Conservation (phyloP, 2,329 filamentous ascomycete genomes). For the Cyphellophora europaea region DNA sequence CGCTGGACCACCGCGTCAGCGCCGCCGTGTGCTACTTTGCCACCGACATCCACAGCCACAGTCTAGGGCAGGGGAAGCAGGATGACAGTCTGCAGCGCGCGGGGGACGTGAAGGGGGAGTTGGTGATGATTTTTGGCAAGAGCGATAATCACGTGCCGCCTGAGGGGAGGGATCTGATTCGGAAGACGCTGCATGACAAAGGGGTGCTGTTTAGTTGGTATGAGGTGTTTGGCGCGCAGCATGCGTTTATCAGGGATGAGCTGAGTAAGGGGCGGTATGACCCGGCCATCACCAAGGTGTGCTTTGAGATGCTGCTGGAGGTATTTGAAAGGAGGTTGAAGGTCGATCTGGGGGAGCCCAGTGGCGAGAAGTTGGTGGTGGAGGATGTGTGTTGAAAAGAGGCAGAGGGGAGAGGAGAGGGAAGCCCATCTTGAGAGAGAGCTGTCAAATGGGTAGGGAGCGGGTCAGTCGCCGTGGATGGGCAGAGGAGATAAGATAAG, state of each 20-base stretch:
- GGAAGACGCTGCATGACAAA: slow-evolving; percentile 68
- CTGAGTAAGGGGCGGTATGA: slow-evolving; percentile 90
- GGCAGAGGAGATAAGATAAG: too few species aligned
- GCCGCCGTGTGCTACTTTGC: slow-evolving; percentile 84
- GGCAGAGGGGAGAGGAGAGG: too few species aligned
- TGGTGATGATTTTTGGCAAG: slow-evolving; percentile 86
- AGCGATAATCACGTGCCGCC: slow-evolving; percentile 84
- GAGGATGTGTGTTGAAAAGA: slow-evolving; percentile 60
- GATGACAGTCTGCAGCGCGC: slow-evolving; percentile 56
- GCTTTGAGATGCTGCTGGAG: slow-evolving; percentile 84
- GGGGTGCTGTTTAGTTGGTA: slow-evolving; percentile 71
- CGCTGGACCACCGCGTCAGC: slow-evolving; percentile 65
- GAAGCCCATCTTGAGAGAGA: too few species aligned
- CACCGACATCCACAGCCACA: slow-evolving; percentile 76
- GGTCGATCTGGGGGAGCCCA: slow-evolving; percentile 63
- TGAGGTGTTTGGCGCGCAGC: slow-evolving; percentile 87
- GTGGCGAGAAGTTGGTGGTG: slow-evolving; percentile 51
- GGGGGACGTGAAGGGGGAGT: slow-evolving; percentile 62
- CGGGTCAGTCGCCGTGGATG: too few species aligned
- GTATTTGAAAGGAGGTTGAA: slow-evolving; percentile 71
- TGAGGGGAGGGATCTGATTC: slow-evolving; percentile 71
- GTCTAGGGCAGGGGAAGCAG: slow-evolving; percentile 58
- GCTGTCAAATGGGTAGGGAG: too few species aligned
- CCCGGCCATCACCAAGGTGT: slow-evolving; percentile 73
- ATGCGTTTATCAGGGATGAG: slow-evolving; percentile 90